Evolutionary conservation across 257 asterid genomes (phyloP).

Genomic region (Prunella vulgaris): DNA sequence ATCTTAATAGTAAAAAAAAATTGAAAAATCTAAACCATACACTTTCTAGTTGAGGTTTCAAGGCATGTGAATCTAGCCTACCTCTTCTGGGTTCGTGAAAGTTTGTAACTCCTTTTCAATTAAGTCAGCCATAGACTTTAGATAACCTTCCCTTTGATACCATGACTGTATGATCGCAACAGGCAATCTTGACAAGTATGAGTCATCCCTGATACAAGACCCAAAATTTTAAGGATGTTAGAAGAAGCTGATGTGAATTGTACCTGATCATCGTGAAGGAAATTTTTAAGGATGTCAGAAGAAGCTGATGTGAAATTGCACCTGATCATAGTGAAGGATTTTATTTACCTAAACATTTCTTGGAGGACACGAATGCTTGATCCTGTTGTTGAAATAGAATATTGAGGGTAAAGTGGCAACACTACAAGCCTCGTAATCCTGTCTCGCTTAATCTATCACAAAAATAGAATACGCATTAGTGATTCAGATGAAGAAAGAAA

Average conservation of each 20-base stretch:
- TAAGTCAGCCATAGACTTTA: conserved; percentile 87
- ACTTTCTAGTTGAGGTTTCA: not conserved
- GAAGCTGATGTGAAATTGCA: not conserved
- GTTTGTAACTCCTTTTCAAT: conserved; percentile 68
- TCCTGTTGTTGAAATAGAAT: conserved; percentile 93
- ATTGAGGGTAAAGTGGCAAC: conserved; percentile 94
- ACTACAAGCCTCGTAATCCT: conserved; percentile 78
- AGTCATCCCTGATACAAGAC: conserved; percentile 48
- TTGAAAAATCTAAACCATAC: not conserved
- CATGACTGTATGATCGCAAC: conserved; percentile 89
- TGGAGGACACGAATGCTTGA: conserved; percentile 88
- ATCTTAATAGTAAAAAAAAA: not conserved
- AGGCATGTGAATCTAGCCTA: conserved; percentile 16
- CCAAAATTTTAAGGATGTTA: conserved; percentile 2
- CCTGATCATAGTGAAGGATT: not conserved
- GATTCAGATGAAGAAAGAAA: not conserved
- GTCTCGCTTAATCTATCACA: conserved; percentile 75
- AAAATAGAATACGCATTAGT: not conserved
- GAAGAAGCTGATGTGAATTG: too few species aligned
- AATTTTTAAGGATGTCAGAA: not conserved
- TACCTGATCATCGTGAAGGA: not conserved
- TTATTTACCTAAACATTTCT: conserved; percentile 63
- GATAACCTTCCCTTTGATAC: conserved; percentile 89
- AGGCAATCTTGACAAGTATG: conserved; percentile 60
- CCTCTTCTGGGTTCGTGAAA: conserved; percentile 69